Percentiles rank a stretch among this genome's conserved stretches.
Evolutionary conservation across 306 rosid genomes (phyloP).

Genomic region (Luffa aegyptiaca): DNA sequence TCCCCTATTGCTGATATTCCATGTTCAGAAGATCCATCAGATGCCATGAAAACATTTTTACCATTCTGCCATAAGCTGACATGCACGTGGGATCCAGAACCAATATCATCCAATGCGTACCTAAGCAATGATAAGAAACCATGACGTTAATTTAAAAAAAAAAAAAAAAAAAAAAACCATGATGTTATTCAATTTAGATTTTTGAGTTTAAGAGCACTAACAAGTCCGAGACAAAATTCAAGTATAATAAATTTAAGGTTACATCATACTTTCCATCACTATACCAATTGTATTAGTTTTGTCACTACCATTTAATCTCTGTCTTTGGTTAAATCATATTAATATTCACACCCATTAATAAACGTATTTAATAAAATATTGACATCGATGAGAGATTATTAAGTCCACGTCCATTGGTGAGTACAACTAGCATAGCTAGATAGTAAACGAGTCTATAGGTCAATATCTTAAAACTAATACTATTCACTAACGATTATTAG

Average conservation of each 20-base stretch:
- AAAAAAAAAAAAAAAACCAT: slow-evolving; percentile 1
- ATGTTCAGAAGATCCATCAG: slow-evolving; percentile 42
- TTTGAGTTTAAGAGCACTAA: not conserved
- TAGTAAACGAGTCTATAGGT: not conserved
- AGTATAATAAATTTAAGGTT: not conserved
- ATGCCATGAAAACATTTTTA: slow-evolving; percentile 63
- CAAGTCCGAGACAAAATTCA: slow-evolving; percentile 3
- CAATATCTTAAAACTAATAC: not conserved
- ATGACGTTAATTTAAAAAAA: not conserved
- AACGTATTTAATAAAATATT: slow-evolving; percentile 30
- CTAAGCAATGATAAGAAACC: slow-evolving; percentile 32
- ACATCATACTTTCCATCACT: not conserved
- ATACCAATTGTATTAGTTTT: not conserved
- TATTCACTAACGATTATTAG: not conserved
- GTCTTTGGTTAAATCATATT: not conserved
- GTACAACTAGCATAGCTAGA: not conserved
- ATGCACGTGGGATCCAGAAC: slow-evolving; percentile 92
- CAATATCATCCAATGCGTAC: slow-evolving; percentile 63
- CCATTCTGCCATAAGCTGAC: slow-evolving; percentile 74
- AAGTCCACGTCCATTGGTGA: not conserved
- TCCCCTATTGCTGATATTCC: slow-evolving; percentile 72
- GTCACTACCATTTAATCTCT: no score
- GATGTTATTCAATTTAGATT: slow-evolving; percentile 9
- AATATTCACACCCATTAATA: not conserved
- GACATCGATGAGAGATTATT: slow-evolving; percentile 23